Conservation (phyloP, 805 yeast species). For the Candida koratica region DNA sequence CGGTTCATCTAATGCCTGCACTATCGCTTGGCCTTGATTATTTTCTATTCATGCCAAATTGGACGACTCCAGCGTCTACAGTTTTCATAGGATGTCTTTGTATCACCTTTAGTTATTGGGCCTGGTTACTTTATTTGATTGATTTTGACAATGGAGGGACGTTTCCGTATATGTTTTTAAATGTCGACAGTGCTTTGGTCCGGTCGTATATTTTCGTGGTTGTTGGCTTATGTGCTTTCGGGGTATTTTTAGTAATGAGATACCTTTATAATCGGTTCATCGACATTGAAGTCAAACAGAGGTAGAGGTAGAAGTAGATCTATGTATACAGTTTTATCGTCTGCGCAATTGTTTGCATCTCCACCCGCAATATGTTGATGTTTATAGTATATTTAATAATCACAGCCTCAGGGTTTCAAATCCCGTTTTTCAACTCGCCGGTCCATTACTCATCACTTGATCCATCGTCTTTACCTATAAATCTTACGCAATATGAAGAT, state of each 20-base stretch:
- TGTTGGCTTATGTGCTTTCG: conserved; percentile 36
- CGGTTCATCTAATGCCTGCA: conserved; percentile 60
- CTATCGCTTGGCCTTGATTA: conserved; percentile 51
- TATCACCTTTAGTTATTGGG: conserved; percentile 51
- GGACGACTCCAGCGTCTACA: conserved; percentile 29
- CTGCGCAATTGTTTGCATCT: too few species aligned
- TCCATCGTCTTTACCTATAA: conserved; percentile 25
- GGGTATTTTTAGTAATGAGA: conserved; percentile 28
- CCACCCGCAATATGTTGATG: too few species aligned
- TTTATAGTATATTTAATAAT: not conserved
- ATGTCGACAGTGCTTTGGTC: conserved; percentile 42
- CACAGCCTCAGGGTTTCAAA: conserved; percentile 2
- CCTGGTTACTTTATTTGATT: conserved; percentile 45
- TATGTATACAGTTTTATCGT: too few species aligned
- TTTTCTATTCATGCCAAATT: conserved; percentile 46
- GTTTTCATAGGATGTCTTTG: conserved; percentile 39
- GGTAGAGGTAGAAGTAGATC: conserved; percentile 1
- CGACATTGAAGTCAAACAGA: not conserved
- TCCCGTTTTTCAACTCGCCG: conserved; percentile 1
- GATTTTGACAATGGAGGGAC: conserved; percentile 44
- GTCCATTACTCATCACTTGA: conserved; percentile 10
- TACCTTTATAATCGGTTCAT: conserved; percentile 20
- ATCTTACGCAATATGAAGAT: conserved; percentile 36
- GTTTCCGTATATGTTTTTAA: conserved; percentile 68
- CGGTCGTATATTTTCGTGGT: conserved; percentile 47